Conservation (phyloP, 805 yeast genomes). For the Saturnispora ahearnii region DNA sequence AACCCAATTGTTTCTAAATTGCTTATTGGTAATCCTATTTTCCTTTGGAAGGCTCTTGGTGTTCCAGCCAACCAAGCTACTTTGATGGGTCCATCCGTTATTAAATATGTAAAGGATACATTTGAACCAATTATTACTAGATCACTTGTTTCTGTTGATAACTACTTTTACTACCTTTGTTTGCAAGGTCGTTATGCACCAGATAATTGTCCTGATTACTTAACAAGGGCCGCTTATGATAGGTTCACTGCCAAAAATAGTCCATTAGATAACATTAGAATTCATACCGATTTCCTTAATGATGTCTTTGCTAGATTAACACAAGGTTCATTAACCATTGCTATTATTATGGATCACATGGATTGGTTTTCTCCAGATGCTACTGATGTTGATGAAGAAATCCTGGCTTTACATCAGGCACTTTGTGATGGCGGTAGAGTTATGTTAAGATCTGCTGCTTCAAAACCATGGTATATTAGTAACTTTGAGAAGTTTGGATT, state of each 20-base stretch:
- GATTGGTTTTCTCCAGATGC: slow-evolving; percentile 77
- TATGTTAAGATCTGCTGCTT: slow-evolving; percentile 65
- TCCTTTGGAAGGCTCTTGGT: slow-evolving; percentile 84
- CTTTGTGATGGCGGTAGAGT: slow-evolving; percentile 64
- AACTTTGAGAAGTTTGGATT: slow-evolving; percentile 64
- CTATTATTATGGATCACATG: slow-evolving; percentile 86
- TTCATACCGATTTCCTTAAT: slow-evolving; percentile 72
- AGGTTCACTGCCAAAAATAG: slow-evolving; percentile 36
- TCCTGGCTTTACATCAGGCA: slow-evolving; percentile 53
- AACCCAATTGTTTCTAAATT: slow-evolving; percentile 60
- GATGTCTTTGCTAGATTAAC: slow-evolving; percentile 65
- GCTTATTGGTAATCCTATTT: slow-evolving; percentile 73
- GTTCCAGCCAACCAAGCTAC: slow-evolving; percentile 80
- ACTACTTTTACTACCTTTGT: slow-evolving; percentile 69
- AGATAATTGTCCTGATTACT: slow-evolving; percentile 67
- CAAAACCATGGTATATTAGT: slow-evolving; percentile 67
- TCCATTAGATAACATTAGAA: slow-evolving; percentile 60
- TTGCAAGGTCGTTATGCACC: slow-evolving; percentile 52
- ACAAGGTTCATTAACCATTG: slow-evolving; percentile 57
- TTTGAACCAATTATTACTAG: slow-evolving; percentile 64
- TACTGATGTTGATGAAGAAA: slow-evolving; percentile 55
- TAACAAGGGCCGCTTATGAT: slow-evolving; percentile 50
- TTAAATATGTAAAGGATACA: slow-evolving; percentile 67
- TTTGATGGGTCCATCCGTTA: slow-evolving; percentile 66
- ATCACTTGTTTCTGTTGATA: slow-evolving; percentile 57